A percentile compares a stretch with the other conserved stretches of the same genome.
Conservation (phyloP, 768 basidiomycete species). For the Boletus insuetus region DNA sequence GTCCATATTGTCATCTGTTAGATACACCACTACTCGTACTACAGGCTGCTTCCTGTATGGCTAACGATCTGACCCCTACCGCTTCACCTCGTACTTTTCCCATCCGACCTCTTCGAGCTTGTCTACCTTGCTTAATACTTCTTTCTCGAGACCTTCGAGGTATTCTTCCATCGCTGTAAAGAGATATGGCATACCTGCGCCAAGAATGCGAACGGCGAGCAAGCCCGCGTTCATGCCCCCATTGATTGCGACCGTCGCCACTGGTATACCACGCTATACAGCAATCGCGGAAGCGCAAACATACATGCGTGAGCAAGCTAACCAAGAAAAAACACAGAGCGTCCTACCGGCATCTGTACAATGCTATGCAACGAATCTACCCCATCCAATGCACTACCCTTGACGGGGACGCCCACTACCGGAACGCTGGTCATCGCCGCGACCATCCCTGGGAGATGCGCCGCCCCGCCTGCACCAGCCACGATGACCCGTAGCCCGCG, state of each 20-base stretch:
- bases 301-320: not conserved
- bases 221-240: conserved; percentile 93
- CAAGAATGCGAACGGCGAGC: conserved; percentile 87
- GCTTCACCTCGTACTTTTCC: conserved; percentile 68
- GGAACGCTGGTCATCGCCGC: conserved; percentile 91
- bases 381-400: conserved; percentile 89
- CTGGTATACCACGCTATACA: conserved; percentile 86
- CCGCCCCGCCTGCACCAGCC: conserved; percentile 97
- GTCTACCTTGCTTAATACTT: conserved; percentile 79
- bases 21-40: too few relatives aligned
- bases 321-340: not conserved
- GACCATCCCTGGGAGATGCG: conserved; percentile 98
- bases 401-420: conserved; percentile 96
- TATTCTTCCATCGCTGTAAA: conserved; percentile 70
- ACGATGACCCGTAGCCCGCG: conserved; percentile 76
- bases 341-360: conserved; percentile 95
- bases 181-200: conserved; percentile 66
- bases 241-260: conserved; percentile 96
- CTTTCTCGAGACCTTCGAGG: conserved; percentile 61
- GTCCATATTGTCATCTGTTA: too few relatives aligned
- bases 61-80: conserved; percentile 5
- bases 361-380: conserved; percentile 97
- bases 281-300: not conserved
- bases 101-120: conserved; percentile 77
- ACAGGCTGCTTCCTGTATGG: too few relatives aligned